Conservation (phyloP, 805 yeast species). For the Torulaspora indica region DNA sequence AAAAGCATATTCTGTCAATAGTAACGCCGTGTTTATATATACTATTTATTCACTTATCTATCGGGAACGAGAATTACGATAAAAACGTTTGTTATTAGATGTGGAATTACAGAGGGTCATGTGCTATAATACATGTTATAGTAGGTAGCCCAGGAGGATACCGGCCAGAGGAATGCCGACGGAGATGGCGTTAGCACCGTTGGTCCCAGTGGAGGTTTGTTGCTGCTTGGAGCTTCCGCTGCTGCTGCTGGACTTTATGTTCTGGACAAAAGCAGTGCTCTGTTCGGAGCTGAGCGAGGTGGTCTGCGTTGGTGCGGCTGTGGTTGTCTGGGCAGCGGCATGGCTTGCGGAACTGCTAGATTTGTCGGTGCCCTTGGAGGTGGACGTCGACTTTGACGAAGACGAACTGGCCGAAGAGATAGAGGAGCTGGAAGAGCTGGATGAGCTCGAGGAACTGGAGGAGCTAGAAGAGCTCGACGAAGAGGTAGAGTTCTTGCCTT, state of each 20-base stretch:
- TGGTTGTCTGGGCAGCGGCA: too few species aligned
- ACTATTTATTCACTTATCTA: not conserved
- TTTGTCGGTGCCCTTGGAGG: constrained; percentile 2
- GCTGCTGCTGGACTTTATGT: constrained; percentile 15
- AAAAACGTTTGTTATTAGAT: not conserved
- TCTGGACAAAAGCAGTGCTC: constrained; percentile 20
- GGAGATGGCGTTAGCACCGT: constrained; percentile 13
- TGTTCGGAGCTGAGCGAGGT: constrained; percentile 8
- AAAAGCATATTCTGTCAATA: constrained; percentile 8
- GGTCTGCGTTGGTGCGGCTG: not conserved
- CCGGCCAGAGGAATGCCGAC: constrained; percentile 4
- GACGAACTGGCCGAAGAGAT: constrained; percentile 1
- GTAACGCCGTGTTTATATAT: not conserved
- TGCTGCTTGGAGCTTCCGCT: constrained; percentile 4
- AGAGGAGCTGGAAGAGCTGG: constrained; percentile 7
- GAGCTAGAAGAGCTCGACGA: constrained; percentile 13
- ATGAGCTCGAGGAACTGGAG: constrained; percentile 8
- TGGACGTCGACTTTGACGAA: not conserved
- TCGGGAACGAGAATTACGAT: not conserved
- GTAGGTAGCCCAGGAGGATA: constrained; percentile 5
- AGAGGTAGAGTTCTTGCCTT: constrained; percentile 11
- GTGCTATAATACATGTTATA: not conserved
- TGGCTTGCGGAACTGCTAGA: not conserved
- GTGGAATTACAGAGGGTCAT: not conserved
- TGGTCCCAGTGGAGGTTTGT: constrained; percentile 8